Conservation (phyloP, 2,329 filamentous ascomycete species). For the Colletotrichum echinochloae region DNA sequence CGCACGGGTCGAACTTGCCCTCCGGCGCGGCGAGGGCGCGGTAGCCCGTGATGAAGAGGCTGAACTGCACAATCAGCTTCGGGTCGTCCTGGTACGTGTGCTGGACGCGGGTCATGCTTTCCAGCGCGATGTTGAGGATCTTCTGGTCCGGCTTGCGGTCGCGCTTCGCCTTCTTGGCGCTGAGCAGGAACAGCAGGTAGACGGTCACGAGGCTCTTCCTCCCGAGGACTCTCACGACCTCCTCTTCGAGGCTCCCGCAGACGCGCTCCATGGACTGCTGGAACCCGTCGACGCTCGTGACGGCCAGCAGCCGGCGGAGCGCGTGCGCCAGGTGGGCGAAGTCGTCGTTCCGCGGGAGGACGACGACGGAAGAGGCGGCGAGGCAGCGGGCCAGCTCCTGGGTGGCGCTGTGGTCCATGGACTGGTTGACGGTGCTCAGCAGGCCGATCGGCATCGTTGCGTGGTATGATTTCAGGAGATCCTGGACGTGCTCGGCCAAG, state of each 20-base stretch:
- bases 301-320: slow-evolving; percentile 6
- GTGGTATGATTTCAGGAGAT: slow-evolving; percentile 9
- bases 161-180: slow-evolving; percentile 20
- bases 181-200: slow-evolving; percentile 24
- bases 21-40: slow-evolving; percentile 9
- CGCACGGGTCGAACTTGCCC: neutral
- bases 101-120: slow-evolving; percentile 2
- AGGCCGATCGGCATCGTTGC: slow-evolving; percentile 23
- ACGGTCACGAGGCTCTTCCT: slow-evolving; percentile 10
- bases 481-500: neutral
- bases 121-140: neutral
- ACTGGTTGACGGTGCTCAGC: slow-evolving; percentile 26
- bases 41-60: slow-evolving; percentile 21
- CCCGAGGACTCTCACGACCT: slow-evolving; percentile 14
- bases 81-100: neutral
- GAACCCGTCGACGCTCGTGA: neutral
- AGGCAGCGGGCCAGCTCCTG: neutral
- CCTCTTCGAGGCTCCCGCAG: slow-evolving; percentile 14
- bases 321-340: neutral
- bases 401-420: neutral
- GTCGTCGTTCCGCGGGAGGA: neutral
- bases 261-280: neutral
- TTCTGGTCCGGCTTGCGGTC: slow-evolving; percentile 3
- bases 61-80: slow-evolving; percentile 20
- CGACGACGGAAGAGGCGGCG: neutral